Percentiles rank a stretch among this genome's conserved stretches.
These are phyloP conservation scores for Camellia japonica DNA, from an alignment of 148 eudicot species.

Conservation along the genomic window DNA sequence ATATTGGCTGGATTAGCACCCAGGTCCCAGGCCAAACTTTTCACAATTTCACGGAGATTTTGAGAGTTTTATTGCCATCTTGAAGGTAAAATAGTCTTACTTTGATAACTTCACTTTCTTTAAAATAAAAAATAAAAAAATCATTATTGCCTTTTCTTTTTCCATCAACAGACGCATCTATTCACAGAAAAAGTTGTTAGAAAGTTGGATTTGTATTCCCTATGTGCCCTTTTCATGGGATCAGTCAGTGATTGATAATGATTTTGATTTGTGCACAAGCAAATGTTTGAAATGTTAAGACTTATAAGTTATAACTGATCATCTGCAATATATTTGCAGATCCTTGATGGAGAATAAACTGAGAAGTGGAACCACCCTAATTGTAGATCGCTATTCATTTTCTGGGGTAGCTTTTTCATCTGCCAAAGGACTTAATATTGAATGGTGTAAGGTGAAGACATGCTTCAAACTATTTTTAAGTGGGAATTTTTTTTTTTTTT, in stretches of 20 bases:
- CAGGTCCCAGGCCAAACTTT: background rate
- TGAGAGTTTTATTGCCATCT: background rate
- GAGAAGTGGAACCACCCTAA: slow-evolving; percentile 76
- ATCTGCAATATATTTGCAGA: slow-evolving; percentile 34
- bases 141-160: background rate
- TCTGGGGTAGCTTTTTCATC: slow-evolving; percentile 98
- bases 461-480: background rate
- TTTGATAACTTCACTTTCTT: background rate
- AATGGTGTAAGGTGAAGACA: slow-evolving; percentile 86
- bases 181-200: background rate
- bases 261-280: slow-evolving; percentile 21
- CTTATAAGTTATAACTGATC: background rate
- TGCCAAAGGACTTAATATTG: slow-evolving; percentile 88
- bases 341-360: slow-evolving; percentile 79
- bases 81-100: background rate
- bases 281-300: slow-evolving; percentile 5
- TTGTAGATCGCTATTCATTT: slow-evolving; percentile 97
- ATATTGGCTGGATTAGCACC: background rate
- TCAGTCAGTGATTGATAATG: background rate
- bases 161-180: too few relatives aligned
- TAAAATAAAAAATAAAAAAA: too few relatives aligned
- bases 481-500: background rate
- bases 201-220: slow-evolving; percentile 11
- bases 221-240: background rate
- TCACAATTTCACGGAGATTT: background rate